Evolutionary conservation across 2,329 filamentous ascomycete species (phyloP), one percentile per base, ranked within the genome.

Genomic region (Aspergillus hiratsukae): DNA sequence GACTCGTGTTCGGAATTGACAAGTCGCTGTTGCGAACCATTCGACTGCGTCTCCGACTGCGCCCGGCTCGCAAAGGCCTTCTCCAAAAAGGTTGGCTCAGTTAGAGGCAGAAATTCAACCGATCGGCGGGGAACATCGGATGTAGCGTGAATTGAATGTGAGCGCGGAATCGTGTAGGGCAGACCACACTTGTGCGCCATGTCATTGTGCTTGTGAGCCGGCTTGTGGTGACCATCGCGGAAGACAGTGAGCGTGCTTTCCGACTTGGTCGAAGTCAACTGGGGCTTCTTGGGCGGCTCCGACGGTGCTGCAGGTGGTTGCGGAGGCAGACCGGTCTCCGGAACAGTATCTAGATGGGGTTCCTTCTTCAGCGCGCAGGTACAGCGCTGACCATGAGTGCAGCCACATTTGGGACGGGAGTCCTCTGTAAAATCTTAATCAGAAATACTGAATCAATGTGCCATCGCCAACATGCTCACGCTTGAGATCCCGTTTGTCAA

Each of bases 201-300:
- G 69, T 85, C 82, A 71, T 87, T 86, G 72, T 84, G 83, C 62
- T 84, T 83, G 66, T 87, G 84, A 51, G 80, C 81, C 10, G 84
- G 84, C 73, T 85, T 85, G 73, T 86, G 83, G 63, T 86, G 83
- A 57, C 84, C 84, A 65, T 86, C 85, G 23, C 82, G 77, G 67
- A 86, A 86, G 56, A 85, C 76, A 19, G 82, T 86, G 64, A 86
- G 72, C 29, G 80, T 81, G 56, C 79, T 80, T 52, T 87, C 84
- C 25, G 83, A 85, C 63, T 82, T 83, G 56, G 80, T 80, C 49
- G 80, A 77, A 45, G 80, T 81, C 50, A 85, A 75, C 64, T 79
- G 79, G 11, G 83, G 83, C 69, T 84, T 85, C 58, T 73, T 73
- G 29, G 75, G 70, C 37, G 72, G 69, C 58, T 83, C 79, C 56